These are phyloP conservation scores for Sporothrix luriei DNA, from an alignment of 2,329 filamentous ascomycete genomes.

Conservation along the genomic window DNA sequence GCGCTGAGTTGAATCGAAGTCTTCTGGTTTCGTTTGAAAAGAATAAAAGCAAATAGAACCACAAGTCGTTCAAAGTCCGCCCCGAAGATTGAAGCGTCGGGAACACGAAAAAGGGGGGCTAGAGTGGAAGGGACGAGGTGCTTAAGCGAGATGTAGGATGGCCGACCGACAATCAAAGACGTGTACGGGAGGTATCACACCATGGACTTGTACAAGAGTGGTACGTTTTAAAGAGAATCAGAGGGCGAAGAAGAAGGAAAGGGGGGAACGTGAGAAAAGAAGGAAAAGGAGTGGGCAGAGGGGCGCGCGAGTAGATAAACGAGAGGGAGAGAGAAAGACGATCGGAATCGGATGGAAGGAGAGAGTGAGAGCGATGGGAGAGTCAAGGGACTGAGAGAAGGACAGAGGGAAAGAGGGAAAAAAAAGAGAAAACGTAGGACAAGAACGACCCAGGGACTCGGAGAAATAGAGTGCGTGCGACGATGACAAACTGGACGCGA, in stretches of 20 bases:
- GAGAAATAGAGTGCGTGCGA: constrained; percentile 22
- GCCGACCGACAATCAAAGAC: background rate
- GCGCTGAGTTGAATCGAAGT: background rate
- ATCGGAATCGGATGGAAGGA: constrained; percentile 3
- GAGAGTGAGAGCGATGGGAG: background rate
- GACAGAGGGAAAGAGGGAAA: background rate
- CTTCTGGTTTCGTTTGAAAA: background rate
- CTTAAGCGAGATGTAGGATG: constrained; percentile 25
- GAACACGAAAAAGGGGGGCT: constrained; percentile 1
- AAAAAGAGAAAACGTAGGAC: constrained; percentile 6
- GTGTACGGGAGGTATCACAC: background rate
- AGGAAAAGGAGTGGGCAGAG: constrained; percentile 1
- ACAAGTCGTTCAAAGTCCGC: too few species aligned
- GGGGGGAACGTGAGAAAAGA: background rate
- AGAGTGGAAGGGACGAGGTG: background rate
- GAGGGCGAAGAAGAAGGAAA: background rate
- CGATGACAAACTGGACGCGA: constrained; percentile 1
- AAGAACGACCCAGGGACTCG: constrained; percentile 16
- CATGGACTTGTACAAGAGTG: background rate
- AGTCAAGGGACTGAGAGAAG: background rate
- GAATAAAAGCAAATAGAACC: background rate
- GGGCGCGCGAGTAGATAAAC: background rate
- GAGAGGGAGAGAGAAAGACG: background rate
- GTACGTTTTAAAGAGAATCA: background rate
- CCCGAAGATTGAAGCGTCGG: background rate